Conservation (phyloP, 495 filamentous ascomycete species). For the Xylaria nigripes region DNA sequence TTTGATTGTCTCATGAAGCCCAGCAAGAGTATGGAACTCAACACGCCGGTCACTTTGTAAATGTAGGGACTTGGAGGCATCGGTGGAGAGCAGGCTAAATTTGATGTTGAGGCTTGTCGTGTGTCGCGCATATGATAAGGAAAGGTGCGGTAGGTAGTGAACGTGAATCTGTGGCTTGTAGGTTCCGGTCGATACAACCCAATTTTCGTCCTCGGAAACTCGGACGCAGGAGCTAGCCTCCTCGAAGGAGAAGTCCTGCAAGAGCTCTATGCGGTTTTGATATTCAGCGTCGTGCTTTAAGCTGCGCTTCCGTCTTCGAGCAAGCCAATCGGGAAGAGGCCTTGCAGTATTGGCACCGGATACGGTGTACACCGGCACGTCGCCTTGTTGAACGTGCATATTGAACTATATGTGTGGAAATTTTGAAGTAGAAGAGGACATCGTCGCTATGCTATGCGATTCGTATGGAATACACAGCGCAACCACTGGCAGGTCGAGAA, state of each 20-base stretch:
- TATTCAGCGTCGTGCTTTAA: conserved; percentile 90
- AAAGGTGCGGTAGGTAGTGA: conserved; percentile 86
- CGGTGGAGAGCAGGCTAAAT: conserved; percentile 82
- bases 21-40: conserved; percentile 87
- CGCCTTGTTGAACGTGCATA: conserved; percentile 45
- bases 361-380: conserved; percentile 93
- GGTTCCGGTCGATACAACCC: conserved; percentile 93
- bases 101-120: conserved; percentile 90
- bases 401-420: background rate
- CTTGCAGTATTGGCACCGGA: conserved; percentile 84
- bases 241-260: conserved; percentile 98
- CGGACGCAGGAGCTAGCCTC: conserved; percentile 91
- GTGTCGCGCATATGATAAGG: conserved; percentile 86
- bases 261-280: conserved; percentile 83
- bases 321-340: conserved; percentile 90
- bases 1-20: conserved; percentile 78
- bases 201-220: conserved; percentile 92
- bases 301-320: conserved; percentile 82
- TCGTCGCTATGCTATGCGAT: background rate
- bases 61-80: conserved; percentile 93
- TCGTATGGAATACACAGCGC: background rate
- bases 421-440: background rate
- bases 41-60: conserved; percentile 85
- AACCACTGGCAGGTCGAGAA: conserved; percentile 8
- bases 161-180: conserved; percentile 97